These are phyloP conservation scores for Oryza meridionalis DNA, from an alignment of 176 grass and related monocot species.

Conservation along the genomic window DNA sequence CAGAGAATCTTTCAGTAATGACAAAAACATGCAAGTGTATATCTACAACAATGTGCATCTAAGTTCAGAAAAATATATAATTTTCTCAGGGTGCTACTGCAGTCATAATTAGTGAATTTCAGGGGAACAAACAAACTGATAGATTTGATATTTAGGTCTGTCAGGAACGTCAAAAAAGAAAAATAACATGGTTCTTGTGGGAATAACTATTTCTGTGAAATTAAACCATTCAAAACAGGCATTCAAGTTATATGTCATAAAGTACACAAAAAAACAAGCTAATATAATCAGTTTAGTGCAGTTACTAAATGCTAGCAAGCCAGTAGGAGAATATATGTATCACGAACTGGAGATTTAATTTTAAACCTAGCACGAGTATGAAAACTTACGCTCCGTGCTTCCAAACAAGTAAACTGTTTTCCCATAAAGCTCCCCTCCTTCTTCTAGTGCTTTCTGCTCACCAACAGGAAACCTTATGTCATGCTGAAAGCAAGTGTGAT, in stretches of 20 bases:
- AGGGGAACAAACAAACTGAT: conserved; percentile 1
- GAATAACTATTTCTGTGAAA: not conserved
- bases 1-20: not conserved
- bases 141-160: not conserved
- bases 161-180: not conserved
- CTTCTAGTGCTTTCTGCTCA: conserved; percentile 71
- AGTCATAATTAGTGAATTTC: conserved; percentile 9
- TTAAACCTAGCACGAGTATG: not conserved
- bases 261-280: conserved; percentile 9
- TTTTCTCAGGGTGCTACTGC: not conserved
- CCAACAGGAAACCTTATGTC: conserved; percentile 26
- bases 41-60: not conserved
- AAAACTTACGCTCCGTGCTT: conserved; percentile 76
- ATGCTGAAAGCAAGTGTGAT: conserved; percentile 16
- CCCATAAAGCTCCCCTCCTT: conserved; percentile 73
- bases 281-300: not conserved
- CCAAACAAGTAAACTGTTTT: conserved; percentile 92
- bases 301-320: not conserved
- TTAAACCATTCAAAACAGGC: not conserved
- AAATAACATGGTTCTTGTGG: not conserved
- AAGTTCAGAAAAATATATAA: not conserved
- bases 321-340: not conserved
- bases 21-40: conserved; percentile 8
- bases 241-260: not conserved
- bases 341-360: not conserved